Base-by-base conservation (phyloP, 2,329 filamentous ascomycete species). In the Exophiala sp. region DNA sequence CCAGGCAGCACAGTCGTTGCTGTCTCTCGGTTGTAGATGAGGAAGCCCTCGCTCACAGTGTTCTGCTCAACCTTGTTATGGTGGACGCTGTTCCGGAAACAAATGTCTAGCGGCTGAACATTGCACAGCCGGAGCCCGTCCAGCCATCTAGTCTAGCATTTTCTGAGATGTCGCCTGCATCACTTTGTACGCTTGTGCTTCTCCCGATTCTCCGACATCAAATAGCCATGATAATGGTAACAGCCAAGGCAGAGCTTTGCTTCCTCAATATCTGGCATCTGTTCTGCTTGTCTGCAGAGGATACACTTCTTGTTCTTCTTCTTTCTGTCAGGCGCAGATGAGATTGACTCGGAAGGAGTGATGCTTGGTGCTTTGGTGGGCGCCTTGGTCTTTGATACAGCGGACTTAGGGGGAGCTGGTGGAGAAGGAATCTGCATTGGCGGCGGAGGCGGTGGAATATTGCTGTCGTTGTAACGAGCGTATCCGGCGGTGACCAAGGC, bases 401-500 rank as follows among this genome's bases (percentile, higher is more conserved):
- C 18, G 41, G 14, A 12, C 41, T 20, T 32, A 29, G 35, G 32
- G 32, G 36, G 12, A 10, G 18, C 7, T 40, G 29, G 21, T 24
- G 14, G 38, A n/a, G 49, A 38, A 10, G 53, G 44, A 35, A 33
- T 47, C n/a, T 16, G 34, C 10, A 32, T 12, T 33, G 34, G 33
- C n/a, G 36, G 6, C 9, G 50, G 44, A 16, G 46, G 29, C 6
- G 47, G 50, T 21, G 43, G 38, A 9, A 39, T 34, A 6, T 50
- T 32, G 38, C 33, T 20, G 24, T 42, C n/a, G 24, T 51, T 21
- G 41, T 42, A 12, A 10, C n/a, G 18, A 9, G 41, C 21, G n/a
- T 20, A 20, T 3, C 44, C 44, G n/a, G 51, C 51, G 12, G 45
- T 47, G 9, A 49, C 32, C n/a, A 58, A 32, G 24, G 41, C 41